Base-by-base conservation (phyloP, 1,284 basidiomycete species). In the Cutaneotrichosporon mucoides region DNA sequence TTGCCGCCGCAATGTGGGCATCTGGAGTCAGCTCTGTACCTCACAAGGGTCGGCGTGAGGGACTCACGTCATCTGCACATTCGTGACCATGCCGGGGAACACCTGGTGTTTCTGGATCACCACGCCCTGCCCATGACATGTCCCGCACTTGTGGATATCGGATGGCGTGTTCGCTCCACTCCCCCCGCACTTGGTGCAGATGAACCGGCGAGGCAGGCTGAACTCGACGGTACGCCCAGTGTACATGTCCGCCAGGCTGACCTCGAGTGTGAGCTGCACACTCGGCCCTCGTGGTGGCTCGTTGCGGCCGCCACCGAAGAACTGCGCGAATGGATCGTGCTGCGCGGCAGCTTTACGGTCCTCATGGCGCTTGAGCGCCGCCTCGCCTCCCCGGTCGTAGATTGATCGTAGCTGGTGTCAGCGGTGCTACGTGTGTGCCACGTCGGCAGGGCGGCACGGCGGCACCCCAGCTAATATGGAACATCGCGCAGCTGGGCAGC, bases 161-260 rank as follows among this genome's bases (percentile, higher is more conserved):
- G 82, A 76, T 50, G 90, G 88, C 1, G 90, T 90, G 2, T 91
- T 88, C 1, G 94, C 93, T 34, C 93, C 93, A 3, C 89, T 86
- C 6, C 93, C 93, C 67, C 91, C 86, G 78, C 93, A 97, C 73
- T 93, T 88, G 73, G 94, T 89, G 72, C 93, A 96, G 36, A 97
- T 85, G 48, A 94, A 85, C 59, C 86, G 85, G 73, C 94, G 92
- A 72, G 87, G 88, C 69, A 95, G 84, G 80, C 88, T 86, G 78
- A 96, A 94, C 89, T 93, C 92, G 67, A 92, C 85, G 61, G 82
- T 89, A 10, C 86, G 84, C 15, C 91, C 92, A 55, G 82, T 85
- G 76, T 93, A 93, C 85, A 96, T 88, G 73, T 94, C 90, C 40
- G 86, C 83, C 47, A 97, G 80, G 38, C 84, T 83, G 53, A 97